A percentile compares a stretch with the other conserved stretches of the same genome.
Evolutionary conservation across 805 yeast genomes (phyloP).

Genomic region (Suhomyces sp.): DNA sequence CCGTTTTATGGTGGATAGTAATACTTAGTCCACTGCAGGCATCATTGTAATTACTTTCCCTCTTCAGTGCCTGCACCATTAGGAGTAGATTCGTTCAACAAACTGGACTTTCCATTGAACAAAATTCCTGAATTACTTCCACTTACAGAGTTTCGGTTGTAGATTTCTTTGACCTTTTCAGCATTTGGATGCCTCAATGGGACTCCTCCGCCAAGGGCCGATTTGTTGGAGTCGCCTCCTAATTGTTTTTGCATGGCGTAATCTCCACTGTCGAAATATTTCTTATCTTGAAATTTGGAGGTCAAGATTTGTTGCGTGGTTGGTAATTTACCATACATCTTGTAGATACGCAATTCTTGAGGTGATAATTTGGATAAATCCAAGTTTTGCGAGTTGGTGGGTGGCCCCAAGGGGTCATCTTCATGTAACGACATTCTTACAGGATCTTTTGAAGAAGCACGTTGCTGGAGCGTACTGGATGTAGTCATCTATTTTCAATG

Average conservation of each 20-base stretch:
- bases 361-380: conserved; percentile 63
- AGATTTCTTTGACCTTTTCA: conserved; percentile 56
- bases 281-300: conserved; percentile 78
- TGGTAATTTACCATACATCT: conserved; percentile 83
- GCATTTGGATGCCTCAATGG: conserved; percentile 51
- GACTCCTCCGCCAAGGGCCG: conserved; percentile 33
- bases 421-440: conserved; percentile 33
- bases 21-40: not conserved
- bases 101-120: conserved; percentile 49
- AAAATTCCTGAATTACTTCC: conserved; percentile 42
- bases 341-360: conserved; percentile 75
- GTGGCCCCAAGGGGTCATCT: conserved; percentile 52
- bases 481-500: conserved; percentile 4
- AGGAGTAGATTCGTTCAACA: conserved; percentile 52
- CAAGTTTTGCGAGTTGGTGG: conserved; percentile 40
- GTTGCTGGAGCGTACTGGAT: not conserved
- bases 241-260: conserved; percentile 70
- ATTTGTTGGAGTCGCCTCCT: conserved; percentile 20
- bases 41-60: conserved; percentile 7
- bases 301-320: conserved; percentile 72
- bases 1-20: not conserved
- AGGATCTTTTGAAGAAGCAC: not conserved
- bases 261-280: conserved; percentile 92
- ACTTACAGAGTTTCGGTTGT: conserved; percentile 55
- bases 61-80: conserved; percentile 12